Evolutionary conservation across 2,329 filamentous ascomycete species (phyloP), one percentile per base, ranked within the genome.

Genomic region (Celoporthe dispersa): DNA sequence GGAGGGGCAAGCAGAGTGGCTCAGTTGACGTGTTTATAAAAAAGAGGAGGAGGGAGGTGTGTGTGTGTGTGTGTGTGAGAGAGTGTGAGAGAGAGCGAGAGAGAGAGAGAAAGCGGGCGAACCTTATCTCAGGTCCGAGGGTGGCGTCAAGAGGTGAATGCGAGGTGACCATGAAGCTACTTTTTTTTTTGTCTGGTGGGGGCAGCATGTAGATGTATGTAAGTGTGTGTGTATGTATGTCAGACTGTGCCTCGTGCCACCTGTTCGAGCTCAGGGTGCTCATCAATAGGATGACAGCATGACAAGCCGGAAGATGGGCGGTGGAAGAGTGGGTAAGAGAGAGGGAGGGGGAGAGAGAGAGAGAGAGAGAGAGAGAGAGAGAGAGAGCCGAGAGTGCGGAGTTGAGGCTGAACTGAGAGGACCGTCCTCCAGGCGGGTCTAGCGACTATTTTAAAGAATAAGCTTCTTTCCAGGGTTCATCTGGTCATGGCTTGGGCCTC

Each of bases 361-460:
- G 28, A 5, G 2, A 33, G 28, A 19, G 25, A 33, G 53, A 5
- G 25, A 25, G 6, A 1, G 48, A 51, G 48, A 25, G n/a, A 51
- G 22, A 51, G 8, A 41, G 11, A 41, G 35, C 3, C 35, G 8
- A 35, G 16, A 44, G 44, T n/a, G 44, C 44, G 22, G 44, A 48
- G 44, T 22, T n/a, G 44, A 57, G 53, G 53, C 53, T 57, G 53
- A 57, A 57, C 14, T 8, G 53, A 19, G 53, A 31, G 53, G 25
- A 16, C 31, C 8, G 57, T 33, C 28, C 12, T 57, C 53, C 3
- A 22, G 14, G 57, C 57, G 31, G 57, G 57, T 35, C 57, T 19
- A 37, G 16, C 31, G 33, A 60, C 57, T 60, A 60, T 60, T 60
- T 60, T 60, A 60, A 37, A 60, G 33, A 37, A 60, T 60, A 60